Evolutionary conservation across 768 basidiomycete species (phyloP).

Genomic region (Trametes gibbosa): DNA sequence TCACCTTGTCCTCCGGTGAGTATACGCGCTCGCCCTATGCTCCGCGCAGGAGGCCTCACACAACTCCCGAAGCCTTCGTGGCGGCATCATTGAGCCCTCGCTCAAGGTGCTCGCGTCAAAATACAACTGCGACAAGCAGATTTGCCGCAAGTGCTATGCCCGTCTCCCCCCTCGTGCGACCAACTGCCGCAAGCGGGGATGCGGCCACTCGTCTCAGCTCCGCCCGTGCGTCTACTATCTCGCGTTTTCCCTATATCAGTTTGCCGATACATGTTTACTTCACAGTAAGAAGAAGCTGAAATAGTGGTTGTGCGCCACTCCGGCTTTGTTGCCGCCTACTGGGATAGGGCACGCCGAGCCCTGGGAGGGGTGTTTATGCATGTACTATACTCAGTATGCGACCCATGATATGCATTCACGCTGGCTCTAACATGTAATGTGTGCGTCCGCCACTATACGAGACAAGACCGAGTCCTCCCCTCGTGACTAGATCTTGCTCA

Average conservation of each 20-base stretch:
- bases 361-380: constrained; percentile 14
- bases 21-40: neutral
- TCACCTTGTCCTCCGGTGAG: constrained; percentile 92
- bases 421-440: constrained; percentile 10
- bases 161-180: constrained; percentile 99
- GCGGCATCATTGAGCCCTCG: constrained; percentile 99
- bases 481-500: neutral
- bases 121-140: constrained; percentile 99
- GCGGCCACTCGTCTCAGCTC: constrained; percentile 89
- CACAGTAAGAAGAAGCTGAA: constrained; percentile 94
- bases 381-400: constrained; percentile 17
- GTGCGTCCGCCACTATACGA: constrained; percentile 16
- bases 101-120: constrained; percentile 95
- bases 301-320: constrained; percentile 46
- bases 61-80: constrained; percentile 68
- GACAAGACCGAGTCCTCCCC: neutral
- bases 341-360: constrained; percentile 15
- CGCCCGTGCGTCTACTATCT: constrained; percentile 68
- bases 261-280: neutral
- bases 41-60: neutral
- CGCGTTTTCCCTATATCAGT: neutral
- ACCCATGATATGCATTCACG: constrained; percentile 20
- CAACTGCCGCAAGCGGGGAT: constrained; percentile 96
- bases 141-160: constrained; percentile 99
- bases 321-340: constrained; percentile 1